Conservation (phyloP, 345 rosid species). For the Brassica cretica region DNA sequence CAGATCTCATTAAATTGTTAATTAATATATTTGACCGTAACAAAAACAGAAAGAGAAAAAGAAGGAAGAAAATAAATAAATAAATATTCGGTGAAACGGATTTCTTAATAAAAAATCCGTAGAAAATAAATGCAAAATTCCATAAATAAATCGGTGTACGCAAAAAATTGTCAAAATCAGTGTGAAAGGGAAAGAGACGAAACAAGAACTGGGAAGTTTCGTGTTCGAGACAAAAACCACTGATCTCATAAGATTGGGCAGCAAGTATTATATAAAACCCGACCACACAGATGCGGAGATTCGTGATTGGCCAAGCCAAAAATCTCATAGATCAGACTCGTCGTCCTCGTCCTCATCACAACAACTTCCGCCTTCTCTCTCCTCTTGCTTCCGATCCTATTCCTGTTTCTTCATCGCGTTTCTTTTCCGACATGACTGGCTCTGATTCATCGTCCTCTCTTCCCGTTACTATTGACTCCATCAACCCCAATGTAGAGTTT, state of each 20-base stretch:
- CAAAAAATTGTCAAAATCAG: conserved; percentile 17
- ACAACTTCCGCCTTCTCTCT: conserved; percentile 12
- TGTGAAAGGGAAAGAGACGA: background rate
- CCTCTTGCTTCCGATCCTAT: conserved; percentile 8
- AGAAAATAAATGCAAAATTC: conserved; percentile 8
- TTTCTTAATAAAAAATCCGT: background rate
- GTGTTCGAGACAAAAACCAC: background rate
- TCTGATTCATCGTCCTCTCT: background rate
- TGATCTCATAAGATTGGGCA: background rate
- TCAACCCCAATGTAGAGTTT: background rate
- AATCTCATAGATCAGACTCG: conserved; percentile 36
- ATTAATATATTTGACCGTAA: background rate
- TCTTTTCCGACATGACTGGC: background rate
- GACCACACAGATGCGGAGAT: conserved; percentile 57
- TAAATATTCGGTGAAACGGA: conserved; percentile 10
- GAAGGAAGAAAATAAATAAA: background rate
- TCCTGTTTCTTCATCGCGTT: background rate
- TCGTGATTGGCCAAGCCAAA: conserved; percentile 51
- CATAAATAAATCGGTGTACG: conserved; percentile 25
- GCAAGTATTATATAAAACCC: conserved; percentile 15
- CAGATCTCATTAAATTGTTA: background rate
- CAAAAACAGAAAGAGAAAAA: background rate
- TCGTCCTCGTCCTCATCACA: conserved; percentile 2
- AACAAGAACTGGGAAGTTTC: conserved; percentile 15
- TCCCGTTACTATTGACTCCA: background rate